A percentile compares a stretch with the other conserved stretches of the same genome.
Conservation (phyloP, 805 yeast genomes). For the Yarrowia divulgata region DNA sequence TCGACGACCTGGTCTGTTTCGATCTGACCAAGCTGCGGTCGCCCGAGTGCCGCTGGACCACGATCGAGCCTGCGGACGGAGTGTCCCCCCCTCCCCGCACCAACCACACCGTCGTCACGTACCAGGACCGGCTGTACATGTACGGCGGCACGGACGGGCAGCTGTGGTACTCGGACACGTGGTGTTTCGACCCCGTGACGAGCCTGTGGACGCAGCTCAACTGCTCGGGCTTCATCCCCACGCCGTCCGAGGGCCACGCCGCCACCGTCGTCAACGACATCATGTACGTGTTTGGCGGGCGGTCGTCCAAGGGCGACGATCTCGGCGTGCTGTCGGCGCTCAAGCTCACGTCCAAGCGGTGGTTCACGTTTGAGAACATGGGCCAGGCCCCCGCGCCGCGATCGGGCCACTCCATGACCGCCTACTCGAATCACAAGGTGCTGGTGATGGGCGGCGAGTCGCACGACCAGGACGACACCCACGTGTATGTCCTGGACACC, state of each 20-base stretch:
- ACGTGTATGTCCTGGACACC: constrained; percentile 68
- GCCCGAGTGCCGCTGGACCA: constrained; percentile 85
- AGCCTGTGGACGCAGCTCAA: constrained; percentile 75
- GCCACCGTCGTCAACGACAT: constrained; percentile 78
- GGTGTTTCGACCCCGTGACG: constrained; percentile 74
- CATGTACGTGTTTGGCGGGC: constrained; percentile 90
- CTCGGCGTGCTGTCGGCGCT: constrained; percentile 74
- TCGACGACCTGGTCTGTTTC: constrained; percentile 83
- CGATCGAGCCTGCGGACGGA: constrained; percentile 61
- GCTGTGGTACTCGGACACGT: constrained; percentile 74
- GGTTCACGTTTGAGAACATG: constrained; percentile 70
- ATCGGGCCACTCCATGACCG: constrained; percentile 90
- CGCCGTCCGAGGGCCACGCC: constrained; percentile 91
- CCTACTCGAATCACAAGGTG: constrained; percentile 68
- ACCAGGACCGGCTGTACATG: constrained; percentile 77
- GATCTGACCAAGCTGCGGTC: constrained; percentile 86
- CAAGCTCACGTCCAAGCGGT: constrained; percentile 71
- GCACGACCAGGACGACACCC: constrained; percentile 62
- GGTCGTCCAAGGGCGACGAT: constrained; percentile 73
- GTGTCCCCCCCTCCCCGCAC: constrained; percentile 81
- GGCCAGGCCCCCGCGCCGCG: constrained; percentile 76
- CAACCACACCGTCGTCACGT: constrained; percentile 87
- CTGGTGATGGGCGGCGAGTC: constrained; percentile 93
- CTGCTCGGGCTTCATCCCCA: constrained; percentile 77
- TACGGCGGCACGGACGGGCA: constrained; percentile 92